These are phyloP conservation scores for Stephania japonica DNA, from an alignment of 164 flowering plant genomes.

Conservation along the genomic window DNA sequence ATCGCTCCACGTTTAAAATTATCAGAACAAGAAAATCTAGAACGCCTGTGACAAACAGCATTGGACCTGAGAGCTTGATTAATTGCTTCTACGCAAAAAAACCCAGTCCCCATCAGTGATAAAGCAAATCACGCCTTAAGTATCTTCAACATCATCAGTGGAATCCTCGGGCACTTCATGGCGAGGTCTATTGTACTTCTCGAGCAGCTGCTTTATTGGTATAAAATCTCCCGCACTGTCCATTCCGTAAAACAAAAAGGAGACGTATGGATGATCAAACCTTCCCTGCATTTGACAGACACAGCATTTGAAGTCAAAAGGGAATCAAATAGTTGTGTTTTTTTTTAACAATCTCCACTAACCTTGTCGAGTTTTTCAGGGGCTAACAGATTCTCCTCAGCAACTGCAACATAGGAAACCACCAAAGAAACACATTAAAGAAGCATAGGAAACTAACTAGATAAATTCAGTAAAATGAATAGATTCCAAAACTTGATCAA, in stretches of 20 bases:
- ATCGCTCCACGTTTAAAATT: background rate
- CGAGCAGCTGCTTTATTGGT: constrained; percentile 83
- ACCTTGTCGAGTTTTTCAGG: constrained; percentile 72
- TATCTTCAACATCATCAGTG: constrained; percentile 30
- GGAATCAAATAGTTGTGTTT: background rate
- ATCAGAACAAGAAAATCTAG: background rate
- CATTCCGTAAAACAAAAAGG: constrained; percentile 78
- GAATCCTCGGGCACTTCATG: constrained; percentile 71
- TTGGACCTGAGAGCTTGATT: background rate
- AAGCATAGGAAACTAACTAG: background rate
- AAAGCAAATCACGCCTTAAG: background rate
- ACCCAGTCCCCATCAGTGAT: background rate
- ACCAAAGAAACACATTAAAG: background rate
- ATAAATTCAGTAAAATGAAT: background rate
- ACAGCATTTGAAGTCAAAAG: background rate
- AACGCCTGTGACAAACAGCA: background rate
- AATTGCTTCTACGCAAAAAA: background rate
- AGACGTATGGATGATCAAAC: constrained; percentile 87
- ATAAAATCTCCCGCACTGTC: constrained; percentile 90
- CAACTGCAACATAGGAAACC: constrained; percentile 44
- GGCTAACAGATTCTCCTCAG: constrained; percentile 76
- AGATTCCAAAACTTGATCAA: background rate
- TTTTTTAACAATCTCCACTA: constrained; percentile 16
- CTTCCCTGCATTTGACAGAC: constrained; percentile 46
- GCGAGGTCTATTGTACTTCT: constrained; percentile 77